phyloP scores from a whole-genome alignment of 2,329 filamentous ascomycete genomes.

The Colletotrichum sp. region DNA sequence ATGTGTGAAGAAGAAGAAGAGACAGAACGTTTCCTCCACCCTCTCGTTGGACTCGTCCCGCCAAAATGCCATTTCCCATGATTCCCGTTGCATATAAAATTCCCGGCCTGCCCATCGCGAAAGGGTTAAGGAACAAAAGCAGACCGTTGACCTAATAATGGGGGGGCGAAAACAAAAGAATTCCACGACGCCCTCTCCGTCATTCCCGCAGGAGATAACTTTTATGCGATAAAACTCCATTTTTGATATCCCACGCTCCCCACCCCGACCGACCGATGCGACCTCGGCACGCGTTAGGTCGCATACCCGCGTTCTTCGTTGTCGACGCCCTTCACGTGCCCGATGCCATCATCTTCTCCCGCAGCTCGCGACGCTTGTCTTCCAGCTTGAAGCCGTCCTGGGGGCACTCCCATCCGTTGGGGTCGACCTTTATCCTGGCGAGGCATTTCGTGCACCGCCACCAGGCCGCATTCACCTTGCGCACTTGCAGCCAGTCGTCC shows the following conservation, averaged over 20 bases:
- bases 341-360: constrained; percentile 7
- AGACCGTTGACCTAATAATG: not conserved
- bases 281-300: not conserved
- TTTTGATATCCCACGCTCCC: not conserved
- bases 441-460: constrained; percentile 63
- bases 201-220: not conserved
- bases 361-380: constrained; percentile 21
- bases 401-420: constrained; percentile 49
- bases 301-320: not conserved
- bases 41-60: not conserved
- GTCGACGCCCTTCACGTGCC: not conserved
- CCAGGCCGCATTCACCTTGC: constrained; percentile 48
- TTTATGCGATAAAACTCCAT: constrained; percentile 17
- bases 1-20: not conserved
- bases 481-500: constrained; percentile 42
- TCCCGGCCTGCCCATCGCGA: not conserved
- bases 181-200: constrained; percentile 9
- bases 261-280: not conserved
- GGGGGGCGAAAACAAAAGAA: not conserved
- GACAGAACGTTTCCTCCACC: not conserved
- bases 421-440: constrained; percentile 44
- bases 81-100: not conserved
- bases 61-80: not conserved
- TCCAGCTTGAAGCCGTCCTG: constrained; percentile 19
- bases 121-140: not conserved